phyloP scores from a whole-genome alignment of 108 stramenopile species.

The Seminavis robusta region DNA sequence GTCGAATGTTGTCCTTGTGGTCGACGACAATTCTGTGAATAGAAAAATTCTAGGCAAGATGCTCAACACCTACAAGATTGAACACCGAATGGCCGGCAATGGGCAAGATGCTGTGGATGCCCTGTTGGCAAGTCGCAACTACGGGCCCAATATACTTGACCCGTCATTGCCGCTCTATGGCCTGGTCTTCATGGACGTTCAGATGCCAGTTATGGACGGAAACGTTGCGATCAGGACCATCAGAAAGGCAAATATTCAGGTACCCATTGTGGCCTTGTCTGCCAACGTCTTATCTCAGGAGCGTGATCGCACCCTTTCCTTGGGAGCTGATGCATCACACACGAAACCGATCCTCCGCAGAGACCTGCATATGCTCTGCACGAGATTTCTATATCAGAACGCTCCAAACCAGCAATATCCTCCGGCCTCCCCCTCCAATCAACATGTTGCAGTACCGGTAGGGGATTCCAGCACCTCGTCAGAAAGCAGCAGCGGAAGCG shows the following conservation, averaged over 20 bases:
- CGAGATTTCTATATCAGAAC: too few relatives aligned
- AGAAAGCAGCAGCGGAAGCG: too few relatives aligned
- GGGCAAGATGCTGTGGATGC: slow-evolving; percentile 52
- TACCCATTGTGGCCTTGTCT: slow-evolving; percentile 31
- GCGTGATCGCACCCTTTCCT: slow-evolving; percentile 4
- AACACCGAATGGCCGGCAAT: slow-evolving; percentile 21
- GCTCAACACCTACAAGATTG: slow-evolving; percentile 14
- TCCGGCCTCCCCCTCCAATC: too few relatives aligned
- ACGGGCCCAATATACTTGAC: neutral
- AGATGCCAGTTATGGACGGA: slow-evolving; percentile 77
- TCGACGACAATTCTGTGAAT: slow-evolving; percentile 47
- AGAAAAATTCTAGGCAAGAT: slow-evolving; percentile 24
- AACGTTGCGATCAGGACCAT: slow-evolving; percentile 47
- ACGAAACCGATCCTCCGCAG: slow-evolving; percentile 36
- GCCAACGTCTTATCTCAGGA: slow-evolving; percentile 18
- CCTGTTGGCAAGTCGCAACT: slow-evolving; percentile 13
- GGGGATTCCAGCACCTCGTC: too few relatives aligned
- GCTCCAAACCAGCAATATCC: too few relatives aligned
- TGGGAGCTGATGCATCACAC: slow-evolving; percentile 23
- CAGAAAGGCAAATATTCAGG: neutral
- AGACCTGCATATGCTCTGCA: too few relatives aligned
- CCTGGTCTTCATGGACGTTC: slow-evolving; percentile 61
- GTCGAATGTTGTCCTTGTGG: slow-evolving; percentile 26
- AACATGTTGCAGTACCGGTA: too few relatives aligned
- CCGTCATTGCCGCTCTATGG: slow-evolving; percentile 1